A percentile compares a stretch with the other conserved stretches of the same genome.
These are phyloP conservation scores for Colletotrichum liriopes DNA, from an alignment of 2,329 filamentous ascomycete species.

Conservation along the genomic window DNA sequence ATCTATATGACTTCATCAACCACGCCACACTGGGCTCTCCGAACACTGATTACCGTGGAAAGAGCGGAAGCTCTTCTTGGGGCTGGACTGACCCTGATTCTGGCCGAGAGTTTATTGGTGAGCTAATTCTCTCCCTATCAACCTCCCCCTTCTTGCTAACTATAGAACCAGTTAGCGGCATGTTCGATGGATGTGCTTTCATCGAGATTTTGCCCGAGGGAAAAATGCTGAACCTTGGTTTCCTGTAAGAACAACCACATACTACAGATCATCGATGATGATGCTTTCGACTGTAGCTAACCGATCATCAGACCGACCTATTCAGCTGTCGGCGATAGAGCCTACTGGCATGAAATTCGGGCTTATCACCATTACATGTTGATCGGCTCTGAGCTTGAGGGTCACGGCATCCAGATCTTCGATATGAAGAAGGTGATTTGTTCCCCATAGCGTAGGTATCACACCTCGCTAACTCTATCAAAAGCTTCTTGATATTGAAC, in stretches of 20 bases:
- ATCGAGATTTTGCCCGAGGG: constrained; percentile 60
- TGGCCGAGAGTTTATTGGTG: constrained; percentile 49
- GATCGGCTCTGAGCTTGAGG: constrained; percentile 57
- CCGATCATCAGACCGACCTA: constrained; percentile 31
- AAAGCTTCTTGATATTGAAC: constrained; percentile 58
- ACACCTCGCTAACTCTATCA: not conserved
- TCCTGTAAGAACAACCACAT: constrained; percentile 49
- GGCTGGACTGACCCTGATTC: constrained; percentile 59
- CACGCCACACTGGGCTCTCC: constrained; percentile 66
- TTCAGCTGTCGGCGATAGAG: constrained; percentile 38
- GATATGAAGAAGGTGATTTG: constrained; percentile 65
- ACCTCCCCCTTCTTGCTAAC: not conserved
- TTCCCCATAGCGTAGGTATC: no score
- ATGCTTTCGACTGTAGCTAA: not conserved
- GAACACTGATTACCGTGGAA: constrained; percentile 44
- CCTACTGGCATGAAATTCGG: constrained; percentile 55
- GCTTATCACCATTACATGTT: constrained; percentile 53
- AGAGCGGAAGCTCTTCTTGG: constrained; percentile 54
- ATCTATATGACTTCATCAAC: constrained; percentile 68
- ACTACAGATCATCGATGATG: not conserved
- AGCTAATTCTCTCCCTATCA: no score
- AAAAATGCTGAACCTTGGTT: constrained; percentile 60
- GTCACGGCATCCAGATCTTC: constrained; percentile 73
- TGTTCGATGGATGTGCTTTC: constrained; percentile 60
- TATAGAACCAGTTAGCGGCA: constrained; percentile 40